Percentiles rank a stretch among this genome's conserved stretches.
Conservation (phyloP, 148 eudicot genomes). For the Cornus suecica region DNA sequence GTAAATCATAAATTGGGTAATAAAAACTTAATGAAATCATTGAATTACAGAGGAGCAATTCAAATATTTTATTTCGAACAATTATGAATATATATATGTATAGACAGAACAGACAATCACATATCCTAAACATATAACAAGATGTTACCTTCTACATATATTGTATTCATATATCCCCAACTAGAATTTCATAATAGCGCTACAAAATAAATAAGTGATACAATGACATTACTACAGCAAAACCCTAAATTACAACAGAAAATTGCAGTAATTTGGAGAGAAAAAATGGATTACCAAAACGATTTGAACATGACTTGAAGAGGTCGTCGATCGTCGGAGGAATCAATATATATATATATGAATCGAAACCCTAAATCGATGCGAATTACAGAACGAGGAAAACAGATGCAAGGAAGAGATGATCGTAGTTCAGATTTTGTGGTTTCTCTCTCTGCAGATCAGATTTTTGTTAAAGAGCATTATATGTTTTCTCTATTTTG, state of each 20-base stretch:
- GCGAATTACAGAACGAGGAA: neutral
- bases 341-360: neutral
- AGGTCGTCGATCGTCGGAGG: neutral
- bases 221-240: neutral
- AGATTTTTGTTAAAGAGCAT: neutral
- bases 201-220: neutral
- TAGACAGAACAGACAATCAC: too few relatives aligned
- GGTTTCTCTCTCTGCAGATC: neutral
- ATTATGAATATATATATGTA: too few relatives aligned
- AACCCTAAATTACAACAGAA: neutral
- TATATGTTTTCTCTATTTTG: too few relatives aligned
- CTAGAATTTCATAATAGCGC: neutral
- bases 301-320: conserved; percentile 18
- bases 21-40: too few relatives aligned
- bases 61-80: too few relatives aligned
- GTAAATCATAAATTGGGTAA: too few relatives aligned
- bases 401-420: neutral
- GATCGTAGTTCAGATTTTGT: neutral
- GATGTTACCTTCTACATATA: neutral
- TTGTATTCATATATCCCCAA: neutral
- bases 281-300: conserved; percentile 16
- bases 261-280: neutral
- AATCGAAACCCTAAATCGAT: neutral
- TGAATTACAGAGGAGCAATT: too few relatives aligned
- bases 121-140: too few relatives aligned